Conservation (phyloP, 306 rosid genomes). For the Pachyrhizus erosus region DNA sequence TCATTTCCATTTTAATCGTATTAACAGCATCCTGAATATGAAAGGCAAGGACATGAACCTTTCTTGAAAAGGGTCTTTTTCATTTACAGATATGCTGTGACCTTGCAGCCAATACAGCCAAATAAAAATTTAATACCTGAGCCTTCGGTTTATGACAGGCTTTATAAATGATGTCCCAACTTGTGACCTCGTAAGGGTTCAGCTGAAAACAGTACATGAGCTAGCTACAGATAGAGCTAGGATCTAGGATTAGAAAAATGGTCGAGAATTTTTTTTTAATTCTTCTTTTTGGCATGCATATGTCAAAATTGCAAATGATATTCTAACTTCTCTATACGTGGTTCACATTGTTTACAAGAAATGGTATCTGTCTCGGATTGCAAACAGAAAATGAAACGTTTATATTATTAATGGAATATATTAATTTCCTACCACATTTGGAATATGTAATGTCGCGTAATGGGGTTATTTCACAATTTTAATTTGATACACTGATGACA, state of each 20-base stretch:
- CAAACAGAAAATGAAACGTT: slow-evolving; percentile 19
- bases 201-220: not conserved
- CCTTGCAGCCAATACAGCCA: slow-evolving; percentile 16
- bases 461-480: not conserved
- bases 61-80: slow-evolving; percentile 28
- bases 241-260: not conserved
- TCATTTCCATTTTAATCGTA: not conserved
- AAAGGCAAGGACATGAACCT: not conserved
- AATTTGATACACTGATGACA: not conserved
- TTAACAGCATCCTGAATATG: slow-evolving; percentile 12
- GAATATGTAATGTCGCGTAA: not conserved
- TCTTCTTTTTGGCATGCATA: not conserved
- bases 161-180: slow-evolving; percentile 35
- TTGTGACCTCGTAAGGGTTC: slow-evolving; percentile 11
- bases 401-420: not conserved
- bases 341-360: slow-evolving; percentile 10
- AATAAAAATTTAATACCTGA: not conserved
- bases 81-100: slow-evolving; percentile 28
- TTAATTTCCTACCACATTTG: slow-evolving; percentile 4
- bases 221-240: not conserved
- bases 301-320: slow-evolving; percentile 1
- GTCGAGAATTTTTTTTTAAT: not conserved
- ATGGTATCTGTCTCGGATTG: not conserved
- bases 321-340: not conserved
- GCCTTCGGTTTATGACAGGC: slow-evolving; percentile 1